Evolutionary conservation across 805 yeast genomes (phyloP), one percentile per base, ranked within the genome.

Genomic region (Yamadazyma akitaensis): DNA sequence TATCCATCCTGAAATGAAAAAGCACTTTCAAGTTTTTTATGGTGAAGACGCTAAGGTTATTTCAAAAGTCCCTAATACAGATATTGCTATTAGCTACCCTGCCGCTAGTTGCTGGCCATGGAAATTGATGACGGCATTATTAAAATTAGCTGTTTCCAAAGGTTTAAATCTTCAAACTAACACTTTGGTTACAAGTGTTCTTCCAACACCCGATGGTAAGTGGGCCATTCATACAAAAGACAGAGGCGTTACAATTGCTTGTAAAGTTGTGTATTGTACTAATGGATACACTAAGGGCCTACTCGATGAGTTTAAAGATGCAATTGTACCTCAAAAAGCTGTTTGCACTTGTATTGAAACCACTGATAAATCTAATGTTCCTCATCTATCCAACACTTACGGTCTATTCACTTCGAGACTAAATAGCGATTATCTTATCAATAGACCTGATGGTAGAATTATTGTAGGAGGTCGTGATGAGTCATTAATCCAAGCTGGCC

Each of bases 41-140:
- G 73, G 72, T 13, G 68, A 66, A 17, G 50, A 38, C 13, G 69
- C 70, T 5, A 55, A 49, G 42, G 42, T 53, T 7, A 48, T 62
- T 24, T 56, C 5, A 65, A 71, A 33, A 59, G 56, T 28, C 32
- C 60, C 53, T 12, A 49, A 54, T 7, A 58, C 67, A 19, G 50
- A 55, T 12, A 64, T 68, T 13, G 65, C 68, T 17, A 44, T 72
- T 25, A 58, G 65, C 1, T 65, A 62, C 47, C 70, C 76, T 3
- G 77, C 77, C 3, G 72, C 74, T 5, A 67, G 70, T 5, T 56
- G 75, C 41, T 73, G 77, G 67, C 76, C 79, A 2, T 71, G 75
- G 54, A 68, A 68, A 50, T 54, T 76, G 2, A 61, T 72, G 39
- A 56, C 60, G 3, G 55, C 60, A 1, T 43, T 75, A 2, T 51